Conservation (phyloP, 768 basidiomycete genomes). For the Collybia nuda region DNA sequence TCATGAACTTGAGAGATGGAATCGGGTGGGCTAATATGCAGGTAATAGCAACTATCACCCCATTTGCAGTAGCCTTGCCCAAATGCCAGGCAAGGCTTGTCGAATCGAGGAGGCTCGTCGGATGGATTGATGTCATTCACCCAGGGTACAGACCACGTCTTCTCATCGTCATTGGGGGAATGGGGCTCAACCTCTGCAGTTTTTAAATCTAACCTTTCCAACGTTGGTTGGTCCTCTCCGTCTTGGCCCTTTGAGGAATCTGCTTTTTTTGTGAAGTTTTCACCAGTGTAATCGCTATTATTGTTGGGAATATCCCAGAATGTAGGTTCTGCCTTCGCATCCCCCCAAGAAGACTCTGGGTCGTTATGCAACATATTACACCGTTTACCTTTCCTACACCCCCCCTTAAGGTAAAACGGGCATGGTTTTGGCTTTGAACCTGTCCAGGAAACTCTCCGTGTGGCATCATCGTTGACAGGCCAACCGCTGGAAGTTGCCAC, state of each 20-base stretch:
- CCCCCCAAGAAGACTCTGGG: not conserved
- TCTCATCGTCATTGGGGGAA: constrained; percentile 12
- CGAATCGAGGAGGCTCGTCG: constrained; percentile 10
- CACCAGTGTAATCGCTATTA: too few relatives aligned
- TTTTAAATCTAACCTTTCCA: too few relatives aligned
- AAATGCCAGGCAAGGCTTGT: constrained; percentile 30
- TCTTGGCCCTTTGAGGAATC: too few relatives aligned
- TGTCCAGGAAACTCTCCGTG: not conserved
- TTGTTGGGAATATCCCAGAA: not conserved
- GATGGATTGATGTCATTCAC: constrained; percentile 8
- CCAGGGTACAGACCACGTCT: constrained; percentile 17
- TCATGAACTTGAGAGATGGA: not conserved
- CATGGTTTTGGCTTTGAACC: not conserved
- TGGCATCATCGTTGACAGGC: not conserved
- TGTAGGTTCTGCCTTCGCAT: not conserved
- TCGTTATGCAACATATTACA: not conserved
- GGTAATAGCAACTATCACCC: constrained; percentile 26
- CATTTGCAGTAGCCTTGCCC: constrained; percentile 32
- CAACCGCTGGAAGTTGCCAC: too few relatives aligned
- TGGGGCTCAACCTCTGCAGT: not conserved
- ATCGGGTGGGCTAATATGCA: constrained; percentile 22
- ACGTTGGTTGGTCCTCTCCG: too few relatives aligned
- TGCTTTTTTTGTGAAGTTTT: too few relatives aligned
- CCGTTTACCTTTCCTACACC: not conserved
- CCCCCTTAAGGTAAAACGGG: not conserved